Base-by-base conservation (phyloP, 495 filamentous ascomycete genomes). In the Trichoderma orchidacearum region DNA sequence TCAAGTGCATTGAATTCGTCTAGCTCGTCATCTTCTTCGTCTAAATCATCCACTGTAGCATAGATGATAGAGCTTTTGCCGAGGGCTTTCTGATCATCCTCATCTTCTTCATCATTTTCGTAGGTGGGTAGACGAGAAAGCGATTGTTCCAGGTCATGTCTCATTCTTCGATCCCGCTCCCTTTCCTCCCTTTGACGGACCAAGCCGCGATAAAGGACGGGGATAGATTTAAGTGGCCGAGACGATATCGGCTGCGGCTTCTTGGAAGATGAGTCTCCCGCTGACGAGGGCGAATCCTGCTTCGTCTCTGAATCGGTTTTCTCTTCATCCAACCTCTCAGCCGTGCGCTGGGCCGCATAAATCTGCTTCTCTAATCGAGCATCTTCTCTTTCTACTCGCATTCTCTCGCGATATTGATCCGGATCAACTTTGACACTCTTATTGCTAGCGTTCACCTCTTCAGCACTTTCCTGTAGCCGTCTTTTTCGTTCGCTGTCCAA, bases 11-110 rank as follows among this genome's bases (percentile, higher is more conserved):
- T 84, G 61, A 96, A 97, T 36, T 79, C 87, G n/a, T 90, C 85
- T 51, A 99, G 64, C 65, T 96, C 89, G 1, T 76, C 65, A 64
- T 98, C 93, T 54, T 93, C 90, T 53, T 89, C 85, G 34, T 92
- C 87, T 5, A 87, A 57, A 48, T 93, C 86, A 58, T 89, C 83
- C 17, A 83, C 84, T 5, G 78, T 63, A 0, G 71, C 69, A 50
- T 74, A 71, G 18, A 64, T 61, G 27, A 62, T 65, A 17, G 53
- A 59, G 30, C 70, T 71, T 57, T 73, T 74, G 9, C 74, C 76
- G 56, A 76, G 56, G 30, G 77, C 76, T 59, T 38, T 74, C 69
- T 38, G 69, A 54, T 75, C 77, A 15, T 80, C 79, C 13, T 68
- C 72, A 12, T 82, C 76, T 54, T 82, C 76, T 4, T 74, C 70